phyloP scores from a whole-genome alignment of 1,284 basidiomycete genomes.

The Abortiporus biennis region DNA sequence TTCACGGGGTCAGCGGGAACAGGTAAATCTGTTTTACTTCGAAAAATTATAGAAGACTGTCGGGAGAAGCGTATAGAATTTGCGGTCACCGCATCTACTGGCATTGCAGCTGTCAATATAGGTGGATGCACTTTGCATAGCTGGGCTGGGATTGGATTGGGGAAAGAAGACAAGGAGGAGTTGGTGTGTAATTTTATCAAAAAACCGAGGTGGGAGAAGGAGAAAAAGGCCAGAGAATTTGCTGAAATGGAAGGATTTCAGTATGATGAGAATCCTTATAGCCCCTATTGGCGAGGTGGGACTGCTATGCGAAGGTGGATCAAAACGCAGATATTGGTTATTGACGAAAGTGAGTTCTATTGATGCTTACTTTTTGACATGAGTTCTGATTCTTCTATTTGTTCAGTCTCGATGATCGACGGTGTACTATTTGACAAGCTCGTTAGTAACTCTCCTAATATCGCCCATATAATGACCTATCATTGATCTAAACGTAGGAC shows the following conservation, averaged over 20 bases:
- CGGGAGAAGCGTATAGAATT: conserved; percentile 20
- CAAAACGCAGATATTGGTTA: conserved; percentile 46
- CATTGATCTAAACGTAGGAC: conserved; percentile 23
- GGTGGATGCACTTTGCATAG: conserved; percentile 91
- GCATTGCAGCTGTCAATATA: conserved; percentile 92
- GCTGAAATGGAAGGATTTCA: conserved; percentile 2
- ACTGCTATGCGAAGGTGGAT: too few species aligned
- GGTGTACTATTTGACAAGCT: conserved; percentile 62
- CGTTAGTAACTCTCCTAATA: conserved; percentile 23
- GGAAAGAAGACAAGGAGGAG: conserved; percentile 57
- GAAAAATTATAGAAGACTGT: conserved; percentile 69
- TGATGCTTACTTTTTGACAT: neutral
- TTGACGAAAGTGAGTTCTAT: conserved; percentile 56
- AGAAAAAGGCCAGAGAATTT: conserved; percentile 43
- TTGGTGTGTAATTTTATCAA: conserved; percentile 59
- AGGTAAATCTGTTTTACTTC: conserved; percentile 87
- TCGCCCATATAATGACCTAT: neutral
- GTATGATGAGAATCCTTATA: conserved; percentile 4
- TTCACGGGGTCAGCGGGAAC: conserved; percentile 85
- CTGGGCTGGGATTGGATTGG: conserved; percentile 86
- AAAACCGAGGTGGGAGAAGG: conserved; percentile 26
- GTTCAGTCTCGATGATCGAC: conserved; percentile 51
- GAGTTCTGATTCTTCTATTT: conserved; percentile 5
- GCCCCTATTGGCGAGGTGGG: too few species aligned
- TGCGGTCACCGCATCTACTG: conserved; percentile 65